Evolutionary conservation across 345 rosid genomes (phyloP), one percentile per base, ranked within the genome.

Genomic region (Acer yangbiense): DNA sequence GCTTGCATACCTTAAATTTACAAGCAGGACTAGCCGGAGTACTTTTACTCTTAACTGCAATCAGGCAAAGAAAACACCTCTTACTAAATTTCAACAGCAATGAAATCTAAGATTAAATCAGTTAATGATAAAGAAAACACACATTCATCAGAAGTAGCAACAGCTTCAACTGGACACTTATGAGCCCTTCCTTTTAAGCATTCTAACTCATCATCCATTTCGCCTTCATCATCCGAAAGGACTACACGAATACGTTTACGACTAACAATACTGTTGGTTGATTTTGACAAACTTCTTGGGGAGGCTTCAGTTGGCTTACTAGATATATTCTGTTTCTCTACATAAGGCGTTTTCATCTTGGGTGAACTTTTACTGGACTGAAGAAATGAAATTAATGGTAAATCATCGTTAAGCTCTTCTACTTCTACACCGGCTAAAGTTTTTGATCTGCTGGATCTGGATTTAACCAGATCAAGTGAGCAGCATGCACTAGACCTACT

Each of bases 181-280:
- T 63, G 73, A 58, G 65, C 68, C 69, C 73, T 81, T 79, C 81
- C 83, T 75, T 68, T 80, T 69, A 79, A 78, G 75, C 73, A 20
- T 63, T 74, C 92, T 63, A 67, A 73, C 76, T 83, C 84, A 83
- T 85, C 81, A 39, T 82, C 75, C 46, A 83, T 73, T 70, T 92
- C 97, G 76, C 76, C 89, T 89, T 96, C 99, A 86, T 91, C 98
- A 67, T 93, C 99, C 73, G 97, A 94, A 80, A 94, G 84, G 80
- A 96, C 82, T 41, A 94, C 65, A 32, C 94, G 91, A 55, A 84
- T 63, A 74, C 95, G 92, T 72, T 96, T 96, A 62, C 91, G 95
- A 66, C 89, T 85, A 85, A 72, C 78, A 79, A 73, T 69, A 78
- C 84, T 80, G 77, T 81, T 82, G 54, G 83, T 75, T 75, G 71